These are phyloP conservation scores for Cercospora sp. DNA, from an alignment of 2,329 filamentous ascomycete species.

Conservation along the genomic window DNA sequence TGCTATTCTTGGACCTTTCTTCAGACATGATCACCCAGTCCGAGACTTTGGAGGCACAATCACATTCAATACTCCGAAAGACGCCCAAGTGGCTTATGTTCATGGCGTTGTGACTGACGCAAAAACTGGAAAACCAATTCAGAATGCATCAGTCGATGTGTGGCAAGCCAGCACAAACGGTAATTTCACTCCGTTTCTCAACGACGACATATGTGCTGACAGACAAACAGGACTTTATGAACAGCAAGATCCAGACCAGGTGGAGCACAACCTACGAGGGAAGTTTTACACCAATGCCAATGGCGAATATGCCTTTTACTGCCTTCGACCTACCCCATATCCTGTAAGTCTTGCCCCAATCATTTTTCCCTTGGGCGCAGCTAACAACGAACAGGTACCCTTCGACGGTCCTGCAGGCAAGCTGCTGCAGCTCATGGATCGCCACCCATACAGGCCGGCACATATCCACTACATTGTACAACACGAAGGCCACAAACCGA, in stretches of 20 bases:
- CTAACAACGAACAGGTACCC: conserved; percentile 32
- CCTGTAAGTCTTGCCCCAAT: conserved; percentile 7
- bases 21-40: conserved; percentile 69
- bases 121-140: conserved; percentile 63
- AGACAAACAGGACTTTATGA: conserved; percentile 52
- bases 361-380: too few relatives aligned
- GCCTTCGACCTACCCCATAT: conserved; percentile 31
- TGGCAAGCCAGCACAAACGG: conserved; percentile 77
- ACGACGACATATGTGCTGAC: not conserved
- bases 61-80: conserved; percentile 50
- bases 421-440: conserved; percentile 58
- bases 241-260: conserved; percentile 70
- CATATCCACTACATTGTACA: conserved; percentile 55
- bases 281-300: conserved; percentile 63
- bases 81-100: conserved; percentile 62
- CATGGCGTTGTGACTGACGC: conserved; percentile 62
- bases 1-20: conserved; percentile 83
- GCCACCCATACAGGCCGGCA: conserved; percentile 62
- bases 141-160: conserved; percentile 67
- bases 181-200: not conserved
- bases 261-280: conserved; percentile 72
- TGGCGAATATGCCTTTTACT: conserved; percentile 28
- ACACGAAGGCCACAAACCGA: conserved; percentile 61
- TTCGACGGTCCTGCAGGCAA: conserved; percentile 45
- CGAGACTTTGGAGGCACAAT: conserved; percentile 70